Percentiles rank a stretch among this genome's conserved stretches.
Conservation (phyloP, 768 basidiomycete species). For the Rhodosporidiobolus odoratus region DNA sequence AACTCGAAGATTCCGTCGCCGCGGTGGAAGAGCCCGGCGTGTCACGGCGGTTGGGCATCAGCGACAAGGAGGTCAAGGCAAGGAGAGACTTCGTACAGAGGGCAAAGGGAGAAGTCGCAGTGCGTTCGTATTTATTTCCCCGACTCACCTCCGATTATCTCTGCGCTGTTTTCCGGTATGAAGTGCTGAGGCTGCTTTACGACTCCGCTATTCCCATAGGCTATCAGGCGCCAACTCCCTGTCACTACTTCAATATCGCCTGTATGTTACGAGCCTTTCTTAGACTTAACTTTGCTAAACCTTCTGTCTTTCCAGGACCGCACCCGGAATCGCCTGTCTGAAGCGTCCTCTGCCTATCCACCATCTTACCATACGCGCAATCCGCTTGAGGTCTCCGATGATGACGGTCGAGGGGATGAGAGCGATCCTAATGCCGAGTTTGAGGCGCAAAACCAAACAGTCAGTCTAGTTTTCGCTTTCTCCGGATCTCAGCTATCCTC, state of each 20-base stretch:
- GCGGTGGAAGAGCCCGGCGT: slow-evolving; percentile 83
- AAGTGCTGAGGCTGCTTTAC: not conserved
- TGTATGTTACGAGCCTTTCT: not conserved
- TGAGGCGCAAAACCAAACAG: slow-evolving; percentile 70
- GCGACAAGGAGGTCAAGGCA: slow-evolving; percentile 66
- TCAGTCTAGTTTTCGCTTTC: slow-evolving; percentile 53
- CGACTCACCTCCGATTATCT: not conserved
- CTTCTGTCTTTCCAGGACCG: slow-evolving; percentile 9
- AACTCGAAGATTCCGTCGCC: slow-evolving; percentile 88
- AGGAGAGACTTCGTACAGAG: slow-evolving; percentile 70
- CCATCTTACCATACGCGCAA: not conserved
- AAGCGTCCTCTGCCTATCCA: slow-evolving; percentile 9
- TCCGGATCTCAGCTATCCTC: slow-evolving; percentile 7
- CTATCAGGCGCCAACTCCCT: not conserved
- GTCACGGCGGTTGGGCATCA: slow-evolving; percentile 68
- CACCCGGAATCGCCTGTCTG: slow-evolving; percentile 10
- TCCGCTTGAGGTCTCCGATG: not conserved
- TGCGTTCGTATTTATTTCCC: slow-evolving; percentile 48
- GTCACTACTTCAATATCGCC: not conserved
- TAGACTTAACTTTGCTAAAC: not conserved
- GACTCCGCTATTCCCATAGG: not conserved
- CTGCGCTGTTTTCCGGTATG: not conserved
- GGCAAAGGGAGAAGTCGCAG: slow-evolving; percentile 72
- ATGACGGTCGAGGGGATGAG: slow-evolving; percentile 10
- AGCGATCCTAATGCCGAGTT: slow-evolving; percentile 57